phyloP scores from a whole-genome alignment of 805 yeast species.

The Jamesozyma lodderae region DNA sequence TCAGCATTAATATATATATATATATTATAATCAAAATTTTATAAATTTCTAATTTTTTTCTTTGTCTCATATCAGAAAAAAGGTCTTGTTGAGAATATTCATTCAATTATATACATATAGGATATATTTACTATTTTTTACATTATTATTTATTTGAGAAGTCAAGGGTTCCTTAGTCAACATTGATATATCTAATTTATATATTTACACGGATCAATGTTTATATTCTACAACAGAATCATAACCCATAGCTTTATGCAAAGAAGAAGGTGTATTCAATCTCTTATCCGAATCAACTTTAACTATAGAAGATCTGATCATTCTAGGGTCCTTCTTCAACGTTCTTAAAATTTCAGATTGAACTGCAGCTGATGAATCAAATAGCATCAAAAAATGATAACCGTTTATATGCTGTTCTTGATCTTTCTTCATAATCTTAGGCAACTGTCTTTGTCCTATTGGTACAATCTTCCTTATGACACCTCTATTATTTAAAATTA shows the following conservation, averaged over 20 bases:
- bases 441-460: conserved; percentile 63
- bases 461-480: conserved; percentile 79
- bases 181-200: no score
- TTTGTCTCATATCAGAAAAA: no score
- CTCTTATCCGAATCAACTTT: conserved; percentile 47
- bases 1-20: no score
- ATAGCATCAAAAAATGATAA: conserved; percentile 73
- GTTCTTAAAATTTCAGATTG: conserved; percentile 79
- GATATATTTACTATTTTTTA: no score
- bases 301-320: conserved; percentile 66
- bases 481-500: conserved; percentile 83
- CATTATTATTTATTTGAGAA: no score
- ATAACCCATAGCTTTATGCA: conserved; percentile 36
- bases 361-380: conserved; percentile 78
- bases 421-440: conserved; percentile 72
- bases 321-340: conserved; percentile 80
- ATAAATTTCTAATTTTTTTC: no score
- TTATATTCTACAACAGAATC: conserved; percentile 19
- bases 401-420: conserved; percentile 90
- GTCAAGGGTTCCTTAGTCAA: no score
- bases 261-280: conserved; percentile 49
- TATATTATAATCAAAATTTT: no score
- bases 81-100: no score
- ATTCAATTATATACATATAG: no score
- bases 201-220: no score